Base-by-base conservation (phyloP, 495 filamentous ascomycete genomes). In the Tuber brumale region DNA sequence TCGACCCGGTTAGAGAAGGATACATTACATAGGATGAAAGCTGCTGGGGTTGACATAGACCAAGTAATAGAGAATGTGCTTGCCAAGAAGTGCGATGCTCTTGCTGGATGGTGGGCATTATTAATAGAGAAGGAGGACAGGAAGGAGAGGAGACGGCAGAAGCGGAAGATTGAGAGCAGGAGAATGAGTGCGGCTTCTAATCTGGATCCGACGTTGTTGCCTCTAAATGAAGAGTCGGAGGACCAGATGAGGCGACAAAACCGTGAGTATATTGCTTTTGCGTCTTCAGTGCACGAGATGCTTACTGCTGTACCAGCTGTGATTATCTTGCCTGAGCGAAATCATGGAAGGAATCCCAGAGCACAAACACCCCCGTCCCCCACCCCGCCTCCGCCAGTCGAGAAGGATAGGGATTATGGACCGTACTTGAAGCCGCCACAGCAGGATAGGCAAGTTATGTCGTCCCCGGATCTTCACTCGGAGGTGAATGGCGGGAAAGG, bases 21-120 rank as follows among this genome's bases (percentile, higher is more conserved):
- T 42, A 95, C 93, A 0, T 83, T 99, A 44, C 90, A 97, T 78
- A 90, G 95, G 70, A 97, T 99, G 95, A 92, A 93, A 75, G 93
- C 93, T 77, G 96, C 95, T 4, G 95, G 95, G 0, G 93, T 98
- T 45, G 93, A 98, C 83, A 94, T 97, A 75, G 95, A 99, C 81
- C 87, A 92, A 74, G 93, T 99, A 35, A 94, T 98, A 78, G 94
- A 97, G 80, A 94, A 97, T 78, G 95, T 99, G 39, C 86, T 97
- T 19, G 89, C 95, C 12, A 92, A 96, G 81, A 87, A 91, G 78
- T 98, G 96, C 81, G 94, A 99, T 83, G 87, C 89, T 16, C 85
- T 99, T 51, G 94, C 94, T 70, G 95, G 95, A 16, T 99, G 95
- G 95, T 99, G 95, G 95, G 92, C 93, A 27, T 85, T 99, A 39